phyloP scores from a whole-genome alignment of 2,329 filamentous ascomycete genomes.

The Colletotrichum gloeosporioides region DNA sequence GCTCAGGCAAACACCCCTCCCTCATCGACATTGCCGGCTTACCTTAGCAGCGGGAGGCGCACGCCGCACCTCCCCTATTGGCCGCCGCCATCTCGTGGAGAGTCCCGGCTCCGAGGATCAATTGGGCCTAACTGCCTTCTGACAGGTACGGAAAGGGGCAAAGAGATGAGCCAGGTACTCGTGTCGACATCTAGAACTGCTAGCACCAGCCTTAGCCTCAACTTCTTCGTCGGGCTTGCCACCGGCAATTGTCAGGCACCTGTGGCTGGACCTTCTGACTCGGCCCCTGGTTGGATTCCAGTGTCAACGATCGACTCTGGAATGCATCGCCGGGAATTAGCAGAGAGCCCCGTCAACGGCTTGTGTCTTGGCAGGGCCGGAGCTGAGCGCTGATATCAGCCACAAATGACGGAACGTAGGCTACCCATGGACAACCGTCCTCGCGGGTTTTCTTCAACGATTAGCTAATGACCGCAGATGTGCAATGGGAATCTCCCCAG shows the following conservation, averaged over 20 bases:
- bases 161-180: neutral
- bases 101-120: neutral
- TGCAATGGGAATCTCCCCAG: neutral
- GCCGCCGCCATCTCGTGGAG: neutral
- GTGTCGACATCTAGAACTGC: neutral
- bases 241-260: neutral
- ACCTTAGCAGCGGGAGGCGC: neutral
- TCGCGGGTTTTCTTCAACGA: neutral
- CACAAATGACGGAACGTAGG: neutral
- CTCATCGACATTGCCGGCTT: neutral
- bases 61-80: neutral
- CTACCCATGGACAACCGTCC: neutral
- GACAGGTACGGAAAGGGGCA: neutral
- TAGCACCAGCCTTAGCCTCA: neutral
- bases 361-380: neutral
- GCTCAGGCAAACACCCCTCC: neutral
- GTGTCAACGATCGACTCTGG: neutral
- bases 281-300: neutral
- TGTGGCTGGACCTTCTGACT: neutral
- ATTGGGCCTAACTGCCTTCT: neutral
- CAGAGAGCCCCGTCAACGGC: neutral
- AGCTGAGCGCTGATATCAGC: neutral
- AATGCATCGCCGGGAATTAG: neutral
- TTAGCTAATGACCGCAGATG: neutral
- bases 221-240: neutral